phyloP scores from a whole-genome alignment of 306 rosid genomes.

The Prunus padus region DNA sequence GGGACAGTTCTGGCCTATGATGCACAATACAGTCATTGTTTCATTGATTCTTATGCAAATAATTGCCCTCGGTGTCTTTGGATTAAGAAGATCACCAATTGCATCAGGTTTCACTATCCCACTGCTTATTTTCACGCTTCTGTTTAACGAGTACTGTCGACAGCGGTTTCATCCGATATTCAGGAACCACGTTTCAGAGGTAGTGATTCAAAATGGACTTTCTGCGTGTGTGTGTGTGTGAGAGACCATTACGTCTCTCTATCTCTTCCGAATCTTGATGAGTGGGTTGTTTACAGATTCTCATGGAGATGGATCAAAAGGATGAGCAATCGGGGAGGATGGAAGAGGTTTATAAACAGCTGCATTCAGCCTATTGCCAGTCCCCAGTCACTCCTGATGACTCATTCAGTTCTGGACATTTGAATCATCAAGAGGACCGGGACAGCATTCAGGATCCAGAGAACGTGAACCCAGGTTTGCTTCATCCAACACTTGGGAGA shows the following conservation, averaged over 20 bases:
- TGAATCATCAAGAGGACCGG: conserved; percentile 20
- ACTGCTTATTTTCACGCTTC: conserved; percentile 58
- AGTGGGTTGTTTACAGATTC: conserved; percentile 41
- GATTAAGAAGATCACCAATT: conserved; percentile 61
- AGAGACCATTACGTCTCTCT: not conserved
- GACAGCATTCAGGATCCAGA: conserved; percentile 19
- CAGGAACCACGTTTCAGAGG: conserved; percentile 65
- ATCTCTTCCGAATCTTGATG: conserved; percentile 15
- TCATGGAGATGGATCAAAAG: conserved; percentile 77
- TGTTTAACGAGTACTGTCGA: conserved; percentile 77
- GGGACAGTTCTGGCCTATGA: conserved; percentile 82
- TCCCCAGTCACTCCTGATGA: conserved; percentile 20
- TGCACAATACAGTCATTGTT: conserved; percentile 62
- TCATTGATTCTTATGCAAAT: conserved; percentile 72
- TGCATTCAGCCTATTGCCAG: conserved; percentile 67
- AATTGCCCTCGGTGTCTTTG: conserved; percentile 83
- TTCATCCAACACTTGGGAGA: conserved; percentile 34
- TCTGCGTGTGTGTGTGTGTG: not conserved
- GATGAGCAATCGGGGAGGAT: conserved; percentile 58
- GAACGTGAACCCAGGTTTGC: conserved; percentile 54
- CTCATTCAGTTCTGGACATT: conserved; percentile 32
- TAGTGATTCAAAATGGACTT: conserved; percentile 25
- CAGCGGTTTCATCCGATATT: conserved; percentile 79
- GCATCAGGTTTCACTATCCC: conserved; percentile 85
- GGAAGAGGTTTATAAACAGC: conserved; percentile 53